Percentiles rank a stretch among this genome's conserved stretches.
These are phyloP conservation scores for Lodderomyces beijingensis DNA, from an alignment of 1,139 yeast species.

Conservation along the genomic window DNA sequence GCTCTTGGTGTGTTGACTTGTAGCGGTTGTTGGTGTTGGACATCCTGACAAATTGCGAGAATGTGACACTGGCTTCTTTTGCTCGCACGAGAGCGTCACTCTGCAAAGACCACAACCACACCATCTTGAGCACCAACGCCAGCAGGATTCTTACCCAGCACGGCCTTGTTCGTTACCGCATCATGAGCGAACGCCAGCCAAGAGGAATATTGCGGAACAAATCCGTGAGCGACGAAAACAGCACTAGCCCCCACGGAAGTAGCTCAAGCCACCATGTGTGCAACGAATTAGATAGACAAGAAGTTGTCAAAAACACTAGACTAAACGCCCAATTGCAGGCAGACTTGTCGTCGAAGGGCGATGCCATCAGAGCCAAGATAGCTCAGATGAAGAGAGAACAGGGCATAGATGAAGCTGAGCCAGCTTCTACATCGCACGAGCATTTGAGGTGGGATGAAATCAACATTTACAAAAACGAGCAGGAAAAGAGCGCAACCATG, in stretches of 20 bases:
- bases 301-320: constrained; percentile 41
- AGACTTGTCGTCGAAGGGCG: constrained; percentile 34
- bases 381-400: constrained; percentile 20
- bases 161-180: too few relatives aligned
- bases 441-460: constrained; percentile 73
- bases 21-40: too few relatives aligned
- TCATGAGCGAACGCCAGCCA: constrained; percentile 25
- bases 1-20: too few relatives aligned
- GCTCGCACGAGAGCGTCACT: too few relatives aligned
- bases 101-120: too few relatives aligned
- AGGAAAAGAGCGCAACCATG: constrained; percentile 70
- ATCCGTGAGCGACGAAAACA: constrained; percentile 15
- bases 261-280: constrained; percentile 3
- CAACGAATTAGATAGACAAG: constrained; percentile 39
- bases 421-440: constrained; percentile 4
- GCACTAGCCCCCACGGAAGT: constrained; percentile 7
- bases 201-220: constrained; percentile 44
- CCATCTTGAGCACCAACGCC: too few relatives aligned
- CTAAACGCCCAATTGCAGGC: constrained; percentile 35
- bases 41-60: too few relatives aligned
- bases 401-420: constrained; percentile 6
- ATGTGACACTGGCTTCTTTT: too few relatives aligned
- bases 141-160: too few relatives aligned
- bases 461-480: constrained; percentile 62
- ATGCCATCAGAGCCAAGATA: constrained; percentile 35